phyloP scores from a whole-genome alignment of 176 grass and related monocot species.

The Aegilops longissima region DNA sequence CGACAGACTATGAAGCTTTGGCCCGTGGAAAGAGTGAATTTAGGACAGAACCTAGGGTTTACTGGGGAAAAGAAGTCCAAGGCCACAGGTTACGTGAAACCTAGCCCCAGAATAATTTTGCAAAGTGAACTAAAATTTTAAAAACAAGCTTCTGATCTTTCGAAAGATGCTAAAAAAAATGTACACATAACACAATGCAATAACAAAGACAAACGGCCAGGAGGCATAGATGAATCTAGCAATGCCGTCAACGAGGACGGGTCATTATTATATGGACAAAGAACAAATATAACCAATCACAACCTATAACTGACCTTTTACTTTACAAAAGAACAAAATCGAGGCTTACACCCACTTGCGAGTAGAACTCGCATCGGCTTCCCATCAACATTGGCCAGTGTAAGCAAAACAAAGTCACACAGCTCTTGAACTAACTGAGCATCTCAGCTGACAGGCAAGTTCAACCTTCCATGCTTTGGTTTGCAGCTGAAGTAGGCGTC shows the following conservation, averaged over 20 bases:
- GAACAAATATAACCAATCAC: conserved; percentile 39
- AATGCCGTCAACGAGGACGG: background rate
- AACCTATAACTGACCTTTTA: conserved; percentile 41
- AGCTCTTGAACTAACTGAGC: conserved; percentile 7
- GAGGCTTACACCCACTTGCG: conserved; percentile 30
- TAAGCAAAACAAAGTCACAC: conserved; percentile 24
- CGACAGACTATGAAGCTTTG: too few relatives aligned
- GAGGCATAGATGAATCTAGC: conserved; percentile 17
- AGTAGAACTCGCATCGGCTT: conserved; percentile 35
- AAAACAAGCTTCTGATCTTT: background rate
- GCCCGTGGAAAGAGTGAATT: too few relatives aligned
- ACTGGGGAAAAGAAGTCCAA: background rate
- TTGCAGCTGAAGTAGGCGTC: conserved; percentile 24
- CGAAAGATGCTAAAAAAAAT: background rate
- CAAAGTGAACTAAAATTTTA: background rate
- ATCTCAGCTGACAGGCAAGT: background rate
- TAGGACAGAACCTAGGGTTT: too few relatives aligned
- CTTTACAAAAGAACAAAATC: conserved; percentile 47
- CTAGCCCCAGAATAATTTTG: background rate
- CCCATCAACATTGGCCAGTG: conserved; percentile 19
- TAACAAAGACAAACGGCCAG: background rate
- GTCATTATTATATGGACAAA: conserved; percentile 16
- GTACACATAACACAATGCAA: background rate
- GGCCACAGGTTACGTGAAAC: background rate
- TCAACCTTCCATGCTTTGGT: conserved; percentile 21